These are phyloP conservation scores for Coleophoma cylindrospora DNA, from an alignment of 2,329 filamentous ascomycete species.

Conservation along the genomic window DNA sequence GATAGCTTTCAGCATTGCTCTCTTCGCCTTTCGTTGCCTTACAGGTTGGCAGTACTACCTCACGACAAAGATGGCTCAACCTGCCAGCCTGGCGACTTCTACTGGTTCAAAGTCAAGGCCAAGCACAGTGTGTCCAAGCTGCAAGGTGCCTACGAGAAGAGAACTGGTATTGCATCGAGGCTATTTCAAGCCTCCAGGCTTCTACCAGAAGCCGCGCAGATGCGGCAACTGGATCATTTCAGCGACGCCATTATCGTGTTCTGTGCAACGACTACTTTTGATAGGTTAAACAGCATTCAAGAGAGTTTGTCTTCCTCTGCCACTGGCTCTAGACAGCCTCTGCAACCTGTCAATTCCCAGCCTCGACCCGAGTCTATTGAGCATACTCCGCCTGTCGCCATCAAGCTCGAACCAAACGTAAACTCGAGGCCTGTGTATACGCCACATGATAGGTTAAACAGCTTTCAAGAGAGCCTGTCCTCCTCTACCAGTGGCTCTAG, in stretches of 20 bases:
- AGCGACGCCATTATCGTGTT: constrained; percentile 10
- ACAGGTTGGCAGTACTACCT: background rate
- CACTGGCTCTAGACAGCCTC: too few species aligned
- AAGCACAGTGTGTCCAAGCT: constrained; percentile 5
- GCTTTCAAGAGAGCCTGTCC: too few species aligned
- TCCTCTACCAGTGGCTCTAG: too few species aligned
- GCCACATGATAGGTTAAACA: too few species aligned
- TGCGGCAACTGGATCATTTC: constrained; percentile 5
- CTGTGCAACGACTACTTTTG: background rate
- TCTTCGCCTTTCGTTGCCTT: too few species aligned
- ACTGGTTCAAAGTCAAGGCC: constrained; percentile 7
- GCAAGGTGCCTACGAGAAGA: constrained; percentile 7
- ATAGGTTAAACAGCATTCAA: too few species aligned
- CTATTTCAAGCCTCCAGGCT: constrained; percentile 1
- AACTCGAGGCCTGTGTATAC: too few species aligned
- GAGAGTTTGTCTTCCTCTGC: too few species aligned
- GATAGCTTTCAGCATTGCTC: too few species aligned
- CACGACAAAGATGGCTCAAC: background rate
- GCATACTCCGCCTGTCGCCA: too few species aligned
- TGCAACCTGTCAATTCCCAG: background rate
- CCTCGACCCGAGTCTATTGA: background rate
- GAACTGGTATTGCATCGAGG: background rate
- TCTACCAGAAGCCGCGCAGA: constrained; percentile 4
- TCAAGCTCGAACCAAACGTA: too few species aligned
- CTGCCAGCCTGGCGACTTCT: background rate